Evolutionary conservation across 2,329 filamentous ascomycete genomes (phyloP), one percentile per base, ranked within the genome.

Genomic region (Fusarium redolens): DNA sequence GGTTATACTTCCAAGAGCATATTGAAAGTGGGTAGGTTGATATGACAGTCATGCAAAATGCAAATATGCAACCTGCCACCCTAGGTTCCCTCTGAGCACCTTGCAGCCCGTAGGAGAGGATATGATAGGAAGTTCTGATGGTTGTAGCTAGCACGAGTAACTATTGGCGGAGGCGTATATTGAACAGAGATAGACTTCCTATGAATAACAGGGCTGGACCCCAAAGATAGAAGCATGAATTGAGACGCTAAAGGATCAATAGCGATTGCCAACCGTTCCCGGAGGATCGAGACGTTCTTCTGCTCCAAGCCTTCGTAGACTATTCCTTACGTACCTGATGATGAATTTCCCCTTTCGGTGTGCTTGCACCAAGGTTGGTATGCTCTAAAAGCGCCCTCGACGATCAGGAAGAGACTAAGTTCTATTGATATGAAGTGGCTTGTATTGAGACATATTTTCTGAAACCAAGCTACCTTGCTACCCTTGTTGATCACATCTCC

Each of bases 151-250:
- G 54, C 22, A 58, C 20, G 41, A 40, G 38, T 45, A 60, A 59
- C 47, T 35, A 40, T 44, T 44, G 56, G 58, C 38, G 47, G 54
- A 52, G 71, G 71, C 61, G 64, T 64, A 55, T 74, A 74, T 74
- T 64, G 61, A 67, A n/a, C 38, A 48, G 48, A 52, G 33, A 60
- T 65, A 57, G 37, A 56, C 61, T 45, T 58, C 48, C 28, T 30
- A 57, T 59, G 43, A 51, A 56, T 30, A 44, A 48, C 50, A n/a
- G 64, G 71, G 65, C 72, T 64, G 68, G 71, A 60, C 51, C 68
- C 33, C 56, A 48, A 56, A 62, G 41, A 72, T 69, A 64, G 61
- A 72, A 60, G 62, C 30, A 50, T 51, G 47, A 40, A 41, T 22
- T 48, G 55, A 57, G 48, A 41, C 60, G 30, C 56, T 59, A 74